Percentiles rank a stretch among this genome's conserved stretches.
Conservation (phyloP, 768 basidiomycete genomes). For the Rhizopogon salebrosus region DNA sequence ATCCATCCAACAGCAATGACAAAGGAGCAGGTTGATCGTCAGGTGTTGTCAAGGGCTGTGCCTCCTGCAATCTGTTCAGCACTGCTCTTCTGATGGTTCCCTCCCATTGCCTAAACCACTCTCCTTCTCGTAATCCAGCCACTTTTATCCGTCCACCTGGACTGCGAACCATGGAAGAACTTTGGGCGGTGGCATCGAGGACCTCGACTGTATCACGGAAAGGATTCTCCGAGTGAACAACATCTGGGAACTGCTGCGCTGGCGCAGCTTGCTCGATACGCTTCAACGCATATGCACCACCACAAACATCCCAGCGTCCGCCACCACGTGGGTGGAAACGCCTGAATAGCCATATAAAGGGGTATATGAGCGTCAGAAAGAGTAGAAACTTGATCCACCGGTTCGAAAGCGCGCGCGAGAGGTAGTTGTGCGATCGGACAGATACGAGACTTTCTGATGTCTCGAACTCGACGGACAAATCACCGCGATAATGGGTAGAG, state of each 20-base stretch:
- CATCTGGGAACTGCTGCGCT: constrained; percentile 5
- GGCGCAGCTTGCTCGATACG: constrained; percentile 21
- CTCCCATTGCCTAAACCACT: constrained; percentile 81
- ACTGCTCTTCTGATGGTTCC: constrained; percentile 60
- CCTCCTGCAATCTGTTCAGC: constrained; percentile 30
- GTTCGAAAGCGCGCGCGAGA: constrained; percentile 66
- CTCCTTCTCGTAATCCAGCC: constrained; percentile 62
- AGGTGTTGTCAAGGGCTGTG: constrained; percentile 30
- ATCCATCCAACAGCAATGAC: constrained; percentile 21
- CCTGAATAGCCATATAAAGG: constrained; percentile 78
- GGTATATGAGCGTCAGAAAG: constrained; percentile 67
- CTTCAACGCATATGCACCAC: constrained; percentile 72
- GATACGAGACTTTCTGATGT: constrained; percentile 44
- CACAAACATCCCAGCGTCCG: constrained; percentile 71
- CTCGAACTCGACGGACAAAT: constrained; percentile 43
- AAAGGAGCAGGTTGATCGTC: constrained; percentile 11
- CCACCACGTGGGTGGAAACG: constrained; percentile 64
- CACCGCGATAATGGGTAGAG: constrained; percentile 35
- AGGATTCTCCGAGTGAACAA: constrained; percentile 1
- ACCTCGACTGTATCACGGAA: constrained; percentile 2
- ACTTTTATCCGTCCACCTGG: constrained; percentile 31
- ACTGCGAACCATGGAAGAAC: constrained; percentile 23
- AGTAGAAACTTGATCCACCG: constrained; percentile 67
- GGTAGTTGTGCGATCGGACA: constrained; percentile 59
- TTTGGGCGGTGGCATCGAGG: background rate